These are phyloP conservation scores for Westerdykella ornata DNA, from an alignment of 2,329 filamentous ascomycete genomes.

Conservation along the genomic window DNA sequence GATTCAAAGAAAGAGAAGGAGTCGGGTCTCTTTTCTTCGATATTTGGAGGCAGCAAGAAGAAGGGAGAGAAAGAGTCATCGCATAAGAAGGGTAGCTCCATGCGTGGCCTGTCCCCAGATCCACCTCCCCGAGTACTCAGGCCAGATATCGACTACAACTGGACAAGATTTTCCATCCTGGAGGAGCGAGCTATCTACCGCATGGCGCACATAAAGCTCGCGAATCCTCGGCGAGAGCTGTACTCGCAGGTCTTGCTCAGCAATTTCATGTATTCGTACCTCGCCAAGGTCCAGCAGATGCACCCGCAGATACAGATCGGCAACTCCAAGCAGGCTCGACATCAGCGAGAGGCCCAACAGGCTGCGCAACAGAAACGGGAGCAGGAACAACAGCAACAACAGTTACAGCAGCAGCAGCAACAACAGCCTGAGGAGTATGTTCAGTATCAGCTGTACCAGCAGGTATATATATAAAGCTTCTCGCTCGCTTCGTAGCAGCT, in stretches of 20 bases:
- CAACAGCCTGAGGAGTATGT: conserved; percentile 41
- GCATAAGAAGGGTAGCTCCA: conserved; percentile 64
- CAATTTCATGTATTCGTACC: conserved; percentile 99
- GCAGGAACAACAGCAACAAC: conserved; percentile 50
- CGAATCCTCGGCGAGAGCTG: conserved; percentile 86
- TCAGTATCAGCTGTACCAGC: conserved; percentile 37
- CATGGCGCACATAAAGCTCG: conserved; percentile 97
- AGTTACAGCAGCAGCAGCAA: conserved; percentile 52
- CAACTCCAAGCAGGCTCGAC: conserved; percentile 67
- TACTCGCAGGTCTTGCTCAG: conserved; percentile 93
- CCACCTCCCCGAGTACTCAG: conserved; percentile 61
- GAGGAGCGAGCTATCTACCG: conserved; percentile 96
- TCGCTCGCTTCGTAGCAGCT: conserved; percentile 7
- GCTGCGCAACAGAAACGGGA: conserved; percentile 36
- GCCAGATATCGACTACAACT: conserved; percentile 90
- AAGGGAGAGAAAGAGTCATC: conserved; percentile 69
- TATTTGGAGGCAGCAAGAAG: conserved; percentile 87
- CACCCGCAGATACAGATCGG: conserved; percentile 91
- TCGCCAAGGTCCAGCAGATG: conserved; percentile 98
- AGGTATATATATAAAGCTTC: conserved; percentile 15
- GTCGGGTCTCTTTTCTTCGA: conserved; percentile 75
- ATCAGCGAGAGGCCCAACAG: conserved; percentile 52
- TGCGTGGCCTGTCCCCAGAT: conserved; percentile 73
- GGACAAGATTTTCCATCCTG: conserved; percentile 89
- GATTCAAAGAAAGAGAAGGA: conserved; percentile 84